A percentile compares a stretch with the other conserved stretches of the same genome.
phyloP scores from a whole-genome alignment of 768 basidiomycete species.

The Lanmaoa pseudosensibilis region DNA sequence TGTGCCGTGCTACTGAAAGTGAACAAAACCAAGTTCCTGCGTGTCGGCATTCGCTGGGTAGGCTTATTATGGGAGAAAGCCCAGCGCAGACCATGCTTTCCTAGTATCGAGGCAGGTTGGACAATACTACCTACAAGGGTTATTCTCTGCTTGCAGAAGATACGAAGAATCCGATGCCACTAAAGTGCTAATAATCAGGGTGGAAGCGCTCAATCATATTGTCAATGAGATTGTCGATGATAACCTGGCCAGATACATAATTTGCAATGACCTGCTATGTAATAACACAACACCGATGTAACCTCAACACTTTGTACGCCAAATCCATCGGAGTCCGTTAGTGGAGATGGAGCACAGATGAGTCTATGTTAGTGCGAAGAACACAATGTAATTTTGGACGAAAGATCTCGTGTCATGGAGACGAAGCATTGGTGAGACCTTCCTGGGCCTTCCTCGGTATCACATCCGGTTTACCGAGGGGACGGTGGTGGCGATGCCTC shows the following conservation, averaged over 20 bases:
- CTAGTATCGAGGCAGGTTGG: background rate
- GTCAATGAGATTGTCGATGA: background rate
- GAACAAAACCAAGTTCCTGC: background rate
- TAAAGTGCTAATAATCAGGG: background rate
- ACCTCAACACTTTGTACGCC: background rate
- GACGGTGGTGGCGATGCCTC: conserved; percentile 30
- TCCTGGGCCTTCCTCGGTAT: background rate
- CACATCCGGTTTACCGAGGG: conserved; percentile 2
- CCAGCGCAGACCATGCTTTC: background rate
- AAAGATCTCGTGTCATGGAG: background rate
- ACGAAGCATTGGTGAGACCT: background rate
- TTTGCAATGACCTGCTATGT: background rate
- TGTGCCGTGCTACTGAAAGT: too few relatives aligned
- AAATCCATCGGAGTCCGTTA: background rate
- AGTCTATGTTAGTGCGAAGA: background rate
- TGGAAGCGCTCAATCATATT: background rate
- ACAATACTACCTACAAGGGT: background rate
- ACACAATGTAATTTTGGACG: background rate
- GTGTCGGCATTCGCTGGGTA: background rate
- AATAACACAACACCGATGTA: background rate
- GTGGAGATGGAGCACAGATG: background rate
- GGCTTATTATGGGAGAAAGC: background rate
- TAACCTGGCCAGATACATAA: background rate
- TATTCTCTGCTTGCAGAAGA: background rate
- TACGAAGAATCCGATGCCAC: background rate